phyloP scores from a whole-genome alignment of 208 protist genomes.

The Acanthamoeba divionensis region DNA sequence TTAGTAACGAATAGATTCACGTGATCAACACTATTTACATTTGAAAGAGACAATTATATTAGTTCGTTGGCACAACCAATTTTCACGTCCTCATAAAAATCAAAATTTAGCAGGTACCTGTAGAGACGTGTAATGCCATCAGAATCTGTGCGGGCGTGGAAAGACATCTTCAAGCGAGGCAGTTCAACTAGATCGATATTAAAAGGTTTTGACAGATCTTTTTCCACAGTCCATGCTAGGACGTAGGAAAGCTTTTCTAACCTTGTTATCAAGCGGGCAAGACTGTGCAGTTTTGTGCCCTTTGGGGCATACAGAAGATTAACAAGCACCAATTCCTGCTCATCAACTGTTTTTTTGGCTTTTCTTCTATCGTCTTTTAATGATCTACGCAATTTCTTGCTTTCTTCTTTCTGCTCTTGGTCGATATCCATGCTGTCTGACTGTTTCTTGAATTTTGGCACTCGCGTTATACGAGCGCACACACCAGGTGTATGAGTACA shows the following conservation, averaged over 20 bases:
- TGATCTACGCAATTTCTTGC: background rate
- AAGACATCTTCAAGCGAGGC: conserved; percentile 85
- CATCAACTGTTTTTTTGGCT: background rate
- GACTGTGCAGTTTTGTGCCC: conserved; percentile 30
- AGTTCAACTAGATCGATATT: conserved; percentile 83
- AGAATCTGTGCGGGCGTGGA: conserved; percentile 76
- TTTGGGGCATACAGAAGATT: conserved; percentile 70
- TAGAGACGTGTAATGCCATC: conserved; percentile 74
- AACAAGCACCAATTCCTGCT: conserved; percentile 65
- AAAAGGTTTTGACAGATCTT: background rate
- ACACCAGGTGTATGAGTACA: background rate
- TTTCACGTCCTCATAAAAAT: too few relatives aligned
- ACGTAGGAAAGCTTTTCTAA: conserved; percentile 87
- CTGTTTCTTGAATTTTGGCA: background rate
- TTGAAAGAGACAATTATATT: too few relatives aligned
- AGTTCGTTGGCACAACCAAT: too few relatives aligned
- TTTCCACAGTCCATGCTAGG: conserved; percentile 78
- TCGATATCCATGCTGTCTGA: background rate
- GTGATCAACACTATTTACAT: conserved; percentile 42
- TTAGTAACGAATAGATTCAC: conserved; percentile 36
- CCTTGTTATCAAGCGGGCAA: conserved; percentile 70
- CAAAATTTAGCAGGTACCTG: too few relatives aligned
- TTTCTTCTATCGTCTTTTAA: background rate
- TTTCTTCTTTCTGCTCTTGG: background rate
- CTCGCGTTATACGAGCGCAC: background rate